A percentile compares a stretch with the other conserved stretches of the same genome.
phyloP scores from a whole-genome alignment of 176 grass and related monocot genomes.

The Olyra latifolia region DNA sequence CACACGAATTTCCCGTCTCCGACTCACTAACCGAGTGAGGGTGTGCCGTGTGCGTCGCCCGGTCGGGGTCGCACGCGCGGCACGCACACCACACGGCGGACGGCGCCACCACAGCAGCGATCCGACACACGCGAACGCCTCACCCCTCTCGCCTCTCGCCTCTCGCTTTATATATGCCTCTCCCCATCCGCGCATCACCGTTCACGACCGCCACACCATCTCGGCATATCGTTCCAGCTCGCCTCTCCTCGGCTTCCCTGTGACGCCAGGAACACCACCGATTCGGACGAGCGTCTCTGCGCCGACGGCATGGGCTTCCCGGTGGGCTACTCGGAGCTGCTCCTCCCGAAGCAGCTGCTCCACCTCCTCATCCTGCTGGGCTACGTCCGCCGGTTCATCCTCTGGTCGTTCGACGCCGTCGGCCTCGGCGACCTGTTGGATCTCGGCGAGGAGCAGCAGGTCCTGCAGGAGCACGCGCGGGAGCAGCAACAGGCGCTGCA shows the following conservation, averaged over 20 bases:
- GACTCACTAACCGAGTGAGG: neutral
- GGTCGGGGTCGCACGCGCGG: neutral
- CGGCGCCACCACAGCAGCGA: neutral
- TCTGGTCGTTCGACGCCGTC: conserved; percentile 61
- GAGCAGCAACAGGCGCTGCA: neutral
- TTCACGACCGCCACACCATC: neutral
- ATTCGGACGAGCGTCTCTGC: neutral
- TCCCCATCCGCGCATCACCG: conserved; percentile 28
- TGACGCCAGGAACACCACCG: neutral
- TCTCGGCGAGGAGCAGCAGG: conserved; percentile 48
- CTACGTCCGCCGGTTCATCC: conserved; percentile 68
- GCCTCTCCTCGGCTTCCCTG: neutral
- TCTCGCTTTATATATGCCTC: conserved; percentile 40
- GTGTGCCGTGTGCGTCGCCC: neutral
- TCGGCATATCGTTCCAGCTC: neutral
- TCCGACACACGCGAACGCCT: neutral
- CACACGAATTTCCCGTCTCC: neutral
- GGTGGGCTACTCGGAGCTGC: conserved; percentile 63
- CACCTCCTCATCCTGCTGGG: conserved; percentile 64
- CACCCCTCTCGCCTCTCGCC: neutral
- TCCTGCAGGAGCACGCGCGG: conserved; percentile 28
- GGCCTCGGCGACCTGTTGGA: conserved; percentile 76
- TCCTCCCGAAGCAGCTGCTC: conserved; percentile 74
- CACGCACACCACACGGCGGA: neutral
- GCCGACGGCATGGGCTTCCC: conserved; percentile 71